phyloP scores from a whole-genome alignment of 495 filamentous ascomycete species.

The Tuber brumale region DNA sequence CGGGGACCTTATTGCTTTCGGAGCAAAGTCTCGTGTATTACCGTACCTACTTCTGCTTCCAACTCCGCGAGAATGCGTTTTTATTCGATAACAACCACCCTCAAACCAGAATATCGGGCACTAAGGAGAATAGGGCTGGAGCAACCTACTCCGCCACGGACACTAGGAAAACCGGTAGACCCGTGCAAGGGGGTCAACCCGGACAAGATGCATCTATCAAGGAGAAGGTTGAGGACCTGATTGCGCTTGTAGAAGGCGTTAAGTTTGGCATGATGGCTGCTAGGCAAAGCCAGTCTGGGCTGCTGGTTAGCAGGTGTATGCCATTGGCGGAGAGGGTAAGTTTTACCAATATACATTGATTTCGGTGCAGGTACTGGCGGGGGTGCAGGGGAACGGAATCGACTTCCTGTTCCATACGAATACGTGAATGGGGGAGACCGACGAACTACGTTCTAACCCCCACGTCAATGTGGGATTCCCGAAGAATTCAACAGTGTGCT shows the following conservation, averaged over 20 bases:
- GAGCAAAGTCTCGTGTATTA: constrained; percentile 7
- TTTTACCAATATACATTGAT: constrained; percentile 2
- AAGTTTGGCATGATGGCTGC: constrained; percentile 81
- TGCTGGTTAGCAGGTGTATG: constrained; percentile 80
- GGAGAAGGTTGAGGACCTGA: constrained; percentile 73
- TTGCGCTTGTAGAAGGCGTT: constrained; percentile 57
- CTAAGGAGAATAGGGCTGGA: constrained; percentile 17
- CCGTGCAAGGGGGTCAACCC: constrained; percentile 74
- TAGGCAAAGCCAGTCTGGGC: constrained; percentile 51
- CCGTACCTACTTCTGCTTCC: not conserved
- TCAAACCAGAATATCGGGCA: constrained; percentile 24
- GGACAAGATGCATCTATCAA: constrained; percentile 57
- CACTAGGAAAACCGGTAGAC: constrained; percentile 55
- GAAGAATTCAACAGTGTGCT: constrained; percentile 59
- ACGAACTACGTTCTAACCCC: constrained; percentile 67
- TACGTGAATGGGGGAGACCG: constrained; percentile 84
- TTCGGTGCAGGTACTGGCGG: constrained; percentile 14
- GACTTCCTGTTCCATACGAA: constrained; percentile 93
- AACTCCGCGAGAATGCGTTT: not conserved
- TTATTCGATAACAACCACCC: not conserved
- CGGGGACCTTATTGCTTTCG: not conserved
- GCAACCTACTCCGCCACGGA: constrained; percentile 11
- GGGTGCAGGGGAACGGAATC: constrained; percentile 59
- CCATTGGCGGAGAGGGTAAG: constrained; percentile 74
- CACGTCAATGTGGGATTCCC: constrained; percentile 84